phyloP scores from a whole-genome alignment of 441 rosid genomes.

The Erysimum cheiri region DNA sequence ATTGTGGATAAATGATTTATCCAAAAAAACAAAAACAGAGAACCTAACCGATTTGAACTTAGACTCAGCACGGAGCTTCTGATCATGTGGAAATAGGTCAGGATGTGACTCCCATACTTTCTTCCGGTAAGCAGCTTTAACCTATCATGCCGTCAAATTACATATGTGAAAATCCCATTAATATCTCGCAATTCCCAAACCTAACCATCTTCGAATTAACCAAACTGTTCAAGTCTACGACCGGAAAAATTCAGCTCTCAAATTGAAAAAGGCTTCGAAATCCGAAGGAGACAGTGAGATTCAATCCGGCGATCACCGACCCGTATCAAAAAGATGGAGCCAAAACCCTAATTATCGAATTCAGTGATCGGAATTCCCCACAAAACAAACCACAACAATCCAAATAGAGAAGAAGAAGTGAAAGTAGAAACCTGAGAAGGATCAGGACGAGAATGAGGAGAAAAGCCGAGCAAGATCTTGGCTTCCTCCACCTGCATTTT shows the following conservation, averaged over 20 bases:
- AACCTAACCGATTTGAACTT: slow-evolving; percentile 67
- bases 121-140: slow-evolving; percentile 80
- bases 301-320: background rate
- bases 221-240: background rate
- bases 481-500: slow-evolving; percentile 81
- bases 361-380: background rate
- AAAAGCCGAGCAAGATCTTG: slow-evolving; percentile 69
- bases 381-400: background rate
- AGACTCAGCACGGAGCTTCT: slow-evolving; percentile 71
- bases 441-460: slow-evolving; percentile 65
- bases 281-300: background rate
- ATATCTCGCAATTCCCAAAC: background rate
- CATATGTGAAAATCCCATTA: background rate
- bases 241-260: background rate
- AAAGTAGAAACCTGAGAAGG: slow-evolving; percentile 56
- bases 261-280: background rate
- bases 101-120: slow-evolving; percentile 95
- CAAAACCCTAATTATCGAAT: slow-evolving; percentile 19
- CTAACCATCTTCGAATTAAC: background rate
- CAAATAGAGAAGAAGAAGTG: background rate
- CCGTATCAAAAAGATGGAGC: background rate
- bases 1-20: background rate
- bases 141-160: slow-evolving; percentile 43
- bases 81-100: slow-evolving; percentile 72
- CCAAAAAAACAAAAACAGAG: background rate